phyloP scores from a whole-genome alignment of 2,329 filamentous ascomycete species.

The Fonsecaea multimorphosa region DNA sequence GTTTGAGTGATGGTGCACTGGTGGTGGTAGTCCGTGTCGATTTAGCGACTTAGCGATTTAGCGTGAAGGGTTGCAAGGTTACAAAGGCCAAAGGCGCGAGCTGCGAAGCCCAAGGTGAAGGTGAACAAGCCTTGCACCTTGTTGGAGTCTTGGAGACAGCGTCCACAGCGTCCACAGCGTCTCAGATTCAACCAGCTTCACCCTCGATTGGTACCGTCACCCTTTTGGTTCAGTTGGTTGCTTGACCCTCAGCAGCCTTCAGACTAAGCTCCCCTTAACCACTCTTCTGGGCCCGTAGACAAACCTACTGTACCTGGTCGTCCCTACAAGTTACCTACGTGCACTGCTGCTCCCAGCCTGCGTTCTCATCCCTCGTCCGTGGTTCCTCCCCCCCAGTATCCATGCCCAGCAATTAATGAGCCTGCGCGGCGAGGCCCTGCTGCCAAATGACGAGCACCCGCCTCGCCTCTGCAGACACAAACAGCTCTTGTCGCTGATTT shows the following conservation, averaged over 20 bases:
- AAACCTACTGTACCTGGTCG: not conserved
- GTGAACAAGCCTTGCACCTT: no score
- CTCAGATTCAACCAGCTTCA: not conserved
- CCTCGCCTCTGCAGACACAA: not conserved
- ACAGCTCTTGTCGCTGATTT: conserved; percentile 1
- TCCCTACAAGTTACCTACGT: not conserved
- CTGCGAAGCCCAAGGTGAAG: not conserved
- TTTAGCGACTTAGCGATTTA: conserved; percentile 12
- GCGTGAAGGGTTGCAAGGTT: conserved; percentile 6
- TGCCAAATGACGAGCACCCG: not conserved
- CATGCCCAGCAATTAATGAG: conserved; percentile 1
- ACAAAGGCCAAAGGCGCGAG: not conserved
- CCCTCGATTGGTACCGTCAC: not conserved
- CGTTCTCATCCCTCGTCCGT: not conserved
- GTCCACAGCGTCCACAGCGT: no score
- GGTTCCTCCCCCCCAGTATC: not conserved
- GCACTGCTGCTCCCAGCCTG: not conserved
- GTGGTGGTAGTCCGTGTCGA: conserved; percentile 17
- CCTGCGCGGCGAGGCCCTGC: not conserved
- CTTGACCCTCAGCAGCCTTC: not conserved
- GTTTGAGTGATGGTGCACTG: not conserved
- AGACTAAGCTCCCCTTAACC: not conserved
- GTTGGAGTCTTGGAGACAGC: conserved; percentile 1
- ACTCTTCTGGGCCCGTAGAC: conserved; percentile 2
- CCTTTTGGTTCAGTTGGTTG: conserved; percentile 2